phyloP scores from a whole-genome alignment of 345 rosid species.

The Ailanthus altissimus region DNA sequence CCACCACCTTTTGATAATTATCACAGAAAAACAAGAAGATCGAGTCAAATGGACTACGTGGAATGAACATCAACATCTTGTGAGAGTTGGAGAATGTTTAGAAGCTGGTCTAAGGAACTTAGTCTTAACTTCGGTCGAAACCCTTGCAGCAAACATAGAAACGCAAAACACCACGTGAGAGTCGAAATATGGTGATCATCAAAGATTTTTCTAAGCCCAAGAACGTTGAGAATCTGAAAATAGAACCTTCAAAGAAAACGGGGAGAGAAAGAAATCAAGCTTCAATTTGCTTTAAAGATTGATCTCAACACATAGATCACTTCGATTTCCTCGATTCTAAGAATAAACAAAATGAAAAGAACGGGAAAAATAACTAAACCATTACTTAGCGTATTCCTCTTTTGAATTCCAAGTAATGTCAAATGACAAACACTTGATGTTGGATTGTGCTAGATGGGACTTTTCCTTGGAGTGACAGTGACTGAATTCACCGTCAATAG shows the following conservation, averaged over 20 bases:
- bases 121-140: neutral
- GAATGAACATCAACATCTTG: neutral
- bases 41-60: neutral
- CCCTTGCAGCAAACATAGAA: neutral
- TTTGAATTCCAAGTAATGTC: neutral
- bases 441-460: constrained; percentile 4
- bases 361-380: neutral
- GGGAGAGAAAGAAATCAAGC: constrained; percentile 3
- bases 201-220: neutral
- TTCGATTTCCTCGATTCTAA: neutral
- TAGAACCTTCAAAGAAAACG: neutral
- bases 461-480: constrained; percentile 10
- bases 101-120: constrained; percentile 5
- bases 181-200: neutral
- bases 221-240: neutral
- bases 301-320: neutral
- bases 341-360: neutral
- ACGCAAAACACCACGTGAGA: constrained; percentile 1
- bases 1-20: neutral
- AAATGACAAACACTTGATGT: neutral
- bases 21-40: neutral
- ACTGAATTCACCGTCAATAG: neutral
- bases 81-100: neutral
- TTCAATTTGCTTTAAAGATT: constrained; percentile 1
- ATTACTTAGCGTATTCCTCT: neutral